Conservation (phyloP, 1,139 yeast genomes). For the Pichia sp. region DNA sequence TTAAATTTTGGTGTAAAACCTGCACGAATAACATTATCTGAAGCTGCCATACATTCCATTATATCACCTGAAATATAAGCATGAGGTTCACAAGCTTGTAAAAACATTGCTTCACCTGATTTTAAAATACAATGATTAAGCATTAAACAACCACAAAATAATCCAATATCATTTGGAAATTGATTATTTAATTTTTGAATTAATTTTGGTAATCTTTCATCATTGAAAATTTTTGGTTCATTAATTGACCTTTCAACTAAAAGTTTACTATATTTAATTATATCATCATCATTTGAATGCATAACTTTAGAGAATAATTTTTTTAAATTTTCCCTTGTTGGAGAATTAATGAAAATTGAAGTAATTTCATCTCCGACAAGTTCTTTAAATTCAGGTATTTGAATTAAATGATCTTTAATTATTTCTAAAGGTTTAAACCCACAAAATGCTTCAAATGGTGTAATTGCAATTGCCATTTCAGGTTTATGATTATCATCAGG, state of each 20-base stretch:
- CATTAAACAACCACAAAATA: conserved; percentile 90
- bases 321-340: conserved; percentile 53
- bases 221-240: conserved; percentile 43
- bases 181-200: conserved; percentile 73
- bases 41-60: conserved; percentile 98
- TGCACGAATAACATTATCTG: conserved; percentile 95
- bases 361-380: conserved; percentile 61
- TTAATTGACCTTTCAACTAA: conserved; percentile 56
- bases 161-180: conserved; percentile 89
- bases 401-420: conserved; percentile 56
- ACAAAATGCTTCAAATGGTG: conserved; percentile 94
- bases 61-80: conserved; percentile 96
- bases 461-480: conserved; percentile 97
- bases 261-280: conserved; percentile 46
- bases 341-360: conserved; percentile 35
- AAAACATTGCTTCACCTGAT: conserved; percentile 95
- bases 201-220: conserved; percentile 56
- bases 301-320: conserved; percentile 71
- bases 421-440: conserved; percentile 90
- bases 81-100: conserved; percentile 96
- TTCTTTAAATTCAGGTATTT: conserved; percentile 67
- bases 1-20: conserved; percentile 98
- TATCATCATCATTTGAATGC: conserved; percentile 59
- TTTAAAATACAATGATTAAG: conserved; percentile 77
- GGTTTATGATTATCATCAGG: conserved; percentile 99